Base-by-base conservation (phyloP, 176 grass and related monocot genomes). In the Oropetium thomaeum region DNA sequence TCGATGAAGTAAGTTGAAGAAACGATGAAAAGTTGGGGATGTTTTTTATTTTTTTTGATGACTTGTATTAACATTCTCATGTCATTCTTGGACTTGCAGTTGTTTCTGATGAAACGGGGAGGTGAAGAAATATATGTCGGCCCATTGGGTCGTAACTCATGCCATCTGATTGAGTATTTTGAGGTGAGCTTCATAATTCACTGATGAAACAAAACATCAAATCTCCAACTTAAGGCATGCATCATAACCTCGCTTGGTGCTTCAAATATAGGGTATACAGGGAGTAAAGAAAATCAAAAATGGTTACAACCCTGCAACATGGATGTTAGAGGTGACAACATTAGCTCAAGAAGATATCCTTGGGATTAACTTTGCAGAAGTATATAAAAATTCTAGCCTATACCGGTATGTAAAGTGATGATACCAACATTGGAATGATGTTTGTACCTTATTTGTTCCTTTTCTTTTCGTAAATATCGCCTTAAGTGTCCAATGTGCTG, bases 71-170 rank as follows among this genome's bases (percentile, higher is more conserved):
- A 31, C 4, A 25, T 22, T 88, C 47, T 89, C 62, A 68, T 83
- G 35, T 44, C 14, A 42, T 86, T 66, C 15, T 78, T 51, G 27
- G 72, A 82, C 41, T 32, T 88, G 54, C 86, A 91, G 93, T 48
- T 97, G 33, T 97, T 97, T 64, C 88, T 97, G 10, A 97, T 97
- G 93, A 93, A 97, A 97, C 79, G 88, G 29, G 93, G 90, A 57
- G 93, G 93, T 17, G 93, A 97, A 83, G 93, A 91, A 66, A 97
- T 91, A 68, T 97, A 93, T 63, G 90, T 91, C 0, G 90, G 93
- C 0, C 93, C 93, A 42, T 80, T 97, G 66, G 93, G 93, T 37
- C 83, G 49, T 62, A 90, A 97, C 75, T 97, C 93, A 0, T 89
- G 85, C 57, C 74, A 93, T 75, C 53, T 97, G 55, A 93, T 97